Conservation (phyloP, 495 filamentous ascomycete genomes). For the Hyaloscypha bicolor region DNA sequence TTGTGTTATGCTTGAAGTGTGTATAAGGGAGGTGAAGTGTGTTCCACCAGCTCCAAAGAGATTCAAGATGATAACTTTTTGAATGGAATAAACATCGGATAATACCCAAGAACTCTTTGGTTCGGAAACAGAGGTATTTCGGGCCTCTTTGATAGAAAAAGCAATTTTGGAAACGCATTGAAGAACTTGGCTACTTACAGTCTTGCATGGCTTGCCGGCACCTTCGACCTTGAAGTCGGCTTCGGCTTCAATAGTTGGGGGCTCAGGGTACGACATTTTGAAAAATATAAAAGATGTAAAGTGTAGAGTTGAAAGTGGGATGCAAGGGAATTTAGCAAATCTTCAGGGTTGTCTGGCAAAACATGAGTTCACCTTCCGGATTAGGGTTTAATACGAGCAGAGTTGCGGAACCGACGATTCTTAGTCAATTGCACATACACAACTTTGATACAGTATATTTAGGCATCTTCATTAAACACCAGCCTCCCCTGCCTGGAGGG, state of each 20-base stretch:
- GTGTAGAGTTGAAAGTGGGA: not conserved
- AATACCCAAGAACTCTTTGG: not conserved
- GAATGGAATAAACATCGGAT: not conserved
- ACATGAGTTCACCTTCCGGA: not conserved
- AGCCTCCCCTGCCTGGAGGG: not conserved
- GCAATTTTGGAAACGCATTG: not conserved
- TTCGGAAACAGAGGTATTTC: not conserved
- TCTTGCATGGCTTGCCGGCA: slow-evolving; percentile 44
- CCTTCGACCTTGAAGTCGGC: slow-evolving; percentile 37
- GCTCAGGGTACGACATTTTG: not conserved
- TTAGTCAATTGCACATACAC: not conserved
- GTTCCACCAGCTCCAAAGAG: not conserved
- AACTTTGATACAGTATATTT: not conserved
- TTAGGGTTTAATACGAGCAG: not conserved
- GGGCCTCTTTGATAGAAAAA: not conserved
- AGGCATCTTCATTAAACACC: not conserved
- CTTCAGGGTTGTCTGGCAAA: not conserved
- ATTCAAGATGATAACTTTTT: not conserved
- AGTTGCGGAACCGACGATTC: not conserved
- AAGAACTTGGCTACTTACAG: slow-evolving; percentile 18
- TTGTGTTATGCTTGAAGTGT: too few species aligned
- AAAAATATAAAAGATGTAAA: not conserved
- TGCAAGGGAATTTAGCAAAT: not conserved
- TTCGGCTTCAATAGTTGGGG: slow-evolving; percentile 16
- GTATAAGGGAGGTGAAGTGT: too few species aligned